phyloP scores from a whole-genome alignment of 768 basidiomycete species.

The Cytidiella melzeri region DNA sequence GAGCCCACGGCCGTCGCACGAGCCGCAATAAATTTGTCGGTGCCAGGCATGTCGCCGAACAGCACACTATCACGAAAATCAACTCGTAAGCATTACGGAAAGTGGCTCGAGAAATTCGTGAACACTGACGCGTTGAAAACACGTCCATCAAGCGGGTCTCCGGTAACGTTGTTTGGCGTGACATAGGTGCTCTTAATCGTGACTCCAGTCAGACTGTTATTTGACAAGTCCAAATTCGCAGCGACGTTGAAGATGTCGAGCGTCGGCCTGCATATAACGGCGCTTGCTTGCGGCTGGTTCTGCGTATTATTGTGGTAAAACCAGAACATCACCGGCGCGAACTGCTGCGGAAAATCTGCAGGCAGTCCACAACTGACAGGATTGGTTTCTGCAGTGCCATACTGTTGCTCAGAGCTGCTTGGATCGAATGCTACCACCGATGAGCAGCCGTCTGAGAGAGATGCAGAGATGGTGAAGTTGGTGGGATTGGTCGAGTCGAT shows the following conservation, averaged over 20 bases:
- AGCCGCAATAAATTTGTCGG: constrained; percentile 43
- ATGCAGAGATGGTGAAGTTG: constrained; percentile 35
- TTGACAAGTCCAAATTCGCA: constrained; percentile 39
- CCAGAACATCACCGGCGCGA: constrained; percentile 66
- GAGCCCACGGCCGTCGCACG: constrained; percentile 43
- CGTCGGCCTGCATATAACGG: constrained; percentile 53
- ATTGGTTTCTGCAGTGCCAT: constrained; percentile 36
- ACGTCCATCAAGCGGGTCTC: constrained; percentile 34
- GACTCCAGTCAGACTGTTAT: constrained; percentile 36
- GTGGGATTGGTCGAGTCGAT: constrained; percentile 21
- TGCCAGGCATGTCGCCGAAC: constrained; percentile 16
- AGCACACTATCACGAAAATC: constrained; percentile 9
- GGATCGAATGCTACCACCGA: constrained; percentile 33
- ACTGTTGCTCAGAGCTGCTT: constrained; percentile 36
- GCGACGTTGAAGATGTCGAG: constrained; percentile 39
- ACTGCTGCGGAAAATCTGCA: constrained; percentile 26
- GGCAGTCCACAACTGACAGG: constrained; percentile 25
- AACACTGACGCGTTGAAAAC: constrained; percentile 53
- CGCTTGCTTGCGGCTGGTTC: constrained; percentile 33
- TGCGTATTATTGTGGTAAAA: constrained; percentile 36
- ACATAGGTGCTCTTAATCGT: constrained; percentile 23
- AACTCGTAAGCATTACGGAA: neutral
- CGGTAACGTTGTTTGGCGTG: constrained; percentile 47
- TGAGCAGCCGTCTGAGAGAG: constrained; percentile 44
- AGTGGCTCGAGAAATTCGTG: neutral